A percentile compares a stretch with the other conserved stretches of the same genome.
These are phyloP conservation scores for Penicillium pancosmium DNA, from an alignment of 495 filamentous ascomycete species.

Conservation along the genomic window DNA sequence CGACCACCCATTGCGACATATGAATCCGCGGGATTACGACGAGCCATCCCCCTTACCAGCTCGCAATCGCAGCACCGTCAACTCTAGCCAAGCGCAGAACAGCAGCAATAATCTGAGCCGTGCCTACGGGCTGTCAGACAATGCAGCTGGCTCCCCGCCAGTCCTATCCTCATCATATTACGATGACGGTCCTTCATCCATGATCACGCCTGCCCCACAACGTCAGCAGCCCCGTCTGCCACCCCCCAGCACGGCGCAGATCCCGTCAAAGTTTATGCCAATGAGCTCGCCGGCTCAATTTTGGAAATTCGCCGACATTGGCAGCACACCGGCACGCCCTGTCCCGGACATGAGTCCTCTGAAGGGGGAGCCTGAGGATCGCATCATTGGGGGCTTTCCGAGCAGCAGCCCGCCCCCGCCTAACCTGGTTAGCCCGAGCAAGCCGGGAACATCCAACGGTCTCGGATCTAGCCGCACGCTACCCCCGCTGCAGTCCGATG, in stretches of 20 bases:
- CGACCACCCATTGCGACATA: slow-evolving; percentile 40
- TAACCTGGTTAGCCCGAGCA: slow-evolving; percentile 50
- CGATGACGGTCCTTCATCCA: slow-evolving; percentile 55
- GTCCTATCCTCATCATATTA: slow-evolving; percentile 68
- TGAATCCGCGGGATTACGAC: slow-evolving; percentile 50
- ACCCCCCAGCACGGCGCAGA: slow-evolving; percentile 84
- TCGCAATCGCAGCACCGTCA: slow-evolving; percentile 46
- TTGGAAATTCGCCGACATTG: slow-evolving; percentile 78
- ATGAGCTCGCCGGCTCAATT: slow-evolving; percentile 96
- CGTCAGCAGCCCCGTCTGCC: slow-evolving; percentile 81
- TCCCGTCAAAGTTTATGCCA: slow-evolving; percentile 93
- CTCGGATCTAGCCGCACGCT: slow-evolving; percentile 38
- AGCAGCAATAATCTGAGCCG: slow-evolving; percentile 55
- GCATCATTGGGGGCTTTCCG: slow-evolving; percentile 54
- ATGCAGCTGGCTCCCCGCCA: slow-evolving; percentile 65
- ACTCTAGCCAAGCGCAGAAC: slow-evolving; percentile 37
- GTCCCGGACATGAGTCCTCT: slow-evolving; percentile 62
- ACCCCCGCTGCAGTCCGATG: slow-evolving; percentile 38
- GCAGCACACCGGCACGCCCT: slow-evolving; percentile 75
- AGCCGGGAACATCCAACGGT: slow-evolving; percentile 44
- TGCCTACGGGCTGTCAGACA: slow-evolving; percentile 61
- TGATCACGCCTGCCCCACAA: slow-evolving; percentile 85
- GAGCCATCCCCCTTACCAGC: slow-evolving; percentile 58
- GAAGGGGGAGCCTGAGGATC: slow-evolving; percentile 51
- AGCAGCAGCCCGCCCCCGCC: slow-evolving; percentile 67